Conservation (phyloP, 768 basidiomycete species). For the Hygrocybe punicea region DNA sequence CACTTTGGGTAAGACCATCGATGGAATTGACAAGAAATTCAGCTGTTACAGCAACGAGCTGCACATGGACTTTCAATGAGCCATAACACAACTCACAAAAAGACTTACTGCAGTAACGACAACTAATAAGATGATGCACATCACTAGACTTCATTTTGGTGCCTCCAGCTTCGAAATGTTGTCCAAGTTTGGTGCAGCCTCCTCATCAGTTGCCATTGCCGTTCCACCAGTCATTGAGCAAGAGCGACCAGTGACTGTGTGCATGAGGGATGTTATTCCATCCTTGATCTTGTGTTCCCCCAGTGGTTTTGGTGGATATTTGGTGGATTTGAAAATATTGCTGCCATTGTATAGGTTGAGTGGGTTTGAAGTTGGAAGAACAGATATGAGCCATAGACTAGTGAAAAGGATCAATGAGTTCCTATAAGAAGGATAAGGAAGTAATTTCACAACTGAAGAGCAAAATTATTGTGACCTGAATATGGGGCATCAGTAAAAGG, state of each 20-base stretch:
- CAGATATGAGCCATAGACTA: constrained; percentile 75
- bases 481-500: background rate
- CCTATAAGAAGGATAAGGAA: background rate
- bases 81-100: constrained; percentile 32
- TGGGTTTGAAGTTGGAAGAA: constrained; percentile 81
- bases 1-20: constrained; percentile 57
- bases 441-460: constrained; percentile 55
- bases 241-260: background rate
- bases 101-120: constrained; percentile 61
- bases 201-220: background rate
- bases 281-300: constrained; percentile 16
- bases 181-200: constrained; percentile 10
- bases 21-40: constrained; percentile 82
- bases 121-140: constrained; percentile 53
- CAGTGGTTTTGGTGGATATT: constrained; percentile 26
- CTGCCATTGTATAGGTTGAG: constrained; percentile 55
- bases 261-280: background rate
- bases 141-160: constrained; percentile 53
- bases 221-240: background rate
- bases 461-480: constrained; percentile 70
- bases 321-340: constrained; percentile 34
- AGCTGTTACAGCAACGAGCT: constrained; percentile 62
- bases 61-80: constrained; percentile 22
- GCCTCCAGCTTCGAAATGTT: constrained; percentile 29
- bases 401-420: background rate